Conservation (phyloP, 768 basidiomycete species). For the Chalciporus chontae region DNA sequence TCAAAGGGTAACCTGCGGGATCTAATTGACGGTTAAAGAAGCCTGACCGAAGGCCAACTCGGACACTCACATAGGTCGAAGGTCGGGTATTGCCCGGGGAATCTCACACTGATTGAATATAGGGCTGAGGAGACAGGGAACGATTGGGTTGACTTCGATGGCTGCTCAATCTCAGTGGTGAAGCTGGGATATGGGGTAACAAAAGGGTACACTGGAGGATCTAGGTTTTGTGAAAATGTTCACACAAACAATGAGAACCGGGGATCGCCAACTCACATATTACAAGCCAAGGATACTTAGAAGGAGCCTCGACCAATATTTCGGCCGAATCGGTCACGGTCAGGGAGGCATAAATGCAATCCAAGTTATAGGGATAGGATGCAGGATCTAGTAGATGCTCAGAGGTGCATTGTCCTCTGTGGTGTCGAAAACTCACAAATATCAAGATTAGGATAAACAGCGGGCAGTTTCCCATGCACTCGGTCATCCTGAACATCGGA, state of each 20-base stretch:
- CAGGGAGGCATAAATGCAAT: conserved; percentile 33
- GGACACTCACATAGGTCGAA: conserved; percentile 35
- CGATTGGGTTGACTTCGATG: neutral
- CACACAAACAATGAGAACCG: neutral
- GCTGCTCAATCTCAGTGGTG: conserved; percentile 4
- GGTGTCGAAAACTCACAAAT: conserved; percentile 32
- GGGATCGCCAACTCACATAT: conserved; percentile 30
- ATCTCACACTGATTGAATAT: conserved; percentile 12
- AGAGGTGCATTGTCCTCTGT: neutral
- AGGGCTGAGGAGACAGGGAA: neutral
- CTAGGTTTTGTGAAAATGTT: conserved; percentile 5
- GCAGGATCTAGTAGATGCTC: conserved; percentile 30
- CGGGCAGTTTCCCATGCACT: conserved; percentile 7
- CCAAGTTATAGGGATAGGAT: conserved; percentile 40
- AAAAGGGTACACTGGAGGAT: conserved; percentile 22
- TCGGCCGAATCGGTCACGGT: neutral
- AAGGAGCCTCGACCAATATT: conserved; percentile 10
- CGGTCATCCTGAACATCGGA: neutral
- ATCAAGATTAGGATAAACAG: conserved; percentile 21
- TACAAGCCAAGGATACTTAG: conserved; percentile 35
- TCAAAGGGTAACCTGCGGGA: conserved; percentile 27
- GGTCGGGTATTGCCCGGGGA: conserved; percentile 16
- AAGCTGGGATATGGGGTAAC: conserved; percentile 13
- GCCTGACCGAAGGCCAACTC: neutral
- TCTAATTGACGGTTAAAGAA: conserved; percentile 1